Evolutionary conservation across 805 yeast genomes (phyloP), one percentile per base, ranked within the genome.

Genomic region (Metschnikowia similis): DNA sequence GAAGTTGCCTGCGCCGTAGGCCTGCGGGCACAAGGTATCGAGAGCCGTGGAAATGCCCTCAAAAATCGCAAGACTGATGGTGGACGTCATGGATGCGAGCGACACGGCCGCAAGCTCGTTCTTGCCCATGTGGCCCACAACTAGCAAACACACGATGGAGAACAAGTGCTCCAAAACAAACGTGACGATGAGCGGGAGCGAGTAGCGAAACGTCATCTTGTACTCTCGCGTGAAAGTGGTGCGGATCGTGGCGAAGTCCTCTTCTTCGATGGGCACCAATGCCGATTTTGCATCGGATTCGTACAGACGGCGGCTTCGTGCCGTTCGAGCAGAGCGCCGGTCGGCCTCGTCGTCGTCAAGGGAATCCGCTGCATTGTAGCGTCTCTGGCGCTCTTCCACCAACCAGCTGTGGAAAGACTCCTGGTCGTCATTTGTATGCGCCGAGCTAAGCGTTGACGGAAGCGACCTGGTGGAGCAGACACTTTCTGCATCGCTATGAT

Each of bases 31-130:
- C 35, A 73, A 54, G 4, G 77, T 73, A 48, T 74, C 78, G 28
- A 74, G 59, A 0, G 78, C 70, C 6, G 78, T 74, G 0, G 77
- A 74, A n/a, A 71, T 70, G 14, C 78, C 78, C 55, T 74, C 77
- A 50, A 73, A 73, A 1, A 73, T 54, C 8, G 76, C 78, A 60
- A 73, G 67, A 1, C 77, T 67, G 30, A 74, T 71, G 11, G 76
- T 72, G 8, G 76, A 64, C 2, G 75, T 65, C 78, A 74, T 74
- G 13, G 74, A 64, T 0, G 72, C 78, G 41, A 74, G 62, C 8
- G 77, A 72, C 2, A 73, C 77, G 3, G 78, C 77, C 0, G 77
- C 78, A 49, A 74, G 65, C 58, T 73, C 77, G 42, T 62, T 68
- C 38, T 70, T 72, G 11, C 78, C 78, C 49, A 74, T 58, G 54